Evolutionary conservation across 257 asterid species (phyloP).

Genomic region (Plectranthus barbatus): DNA sequence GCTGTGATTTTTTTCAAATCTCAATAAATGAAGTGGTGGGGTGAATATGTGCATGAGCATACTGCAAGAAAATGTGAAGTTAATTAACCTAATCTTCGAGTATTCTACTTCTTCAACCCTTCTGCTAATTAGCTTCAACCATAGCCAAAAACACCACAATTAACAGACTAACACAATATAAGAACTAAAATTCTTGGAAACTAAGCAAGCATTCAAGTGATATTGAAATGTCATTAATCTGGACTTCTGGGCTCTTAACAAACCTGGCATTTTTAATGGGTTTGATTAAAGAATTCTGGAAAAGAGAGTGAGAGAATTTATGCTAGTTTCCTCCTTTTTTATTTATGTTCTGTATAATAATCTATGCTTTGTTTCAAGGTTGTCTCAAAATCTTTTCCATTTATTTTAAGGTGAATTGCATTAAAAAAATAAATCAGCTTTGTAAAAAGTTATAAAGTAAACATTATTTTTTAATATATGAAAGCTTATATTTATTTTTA

Average conservation of each 20-base stretch:
- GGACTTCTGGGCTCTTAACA: constrained; percentile 8
- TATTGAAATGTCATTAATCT: background rate
- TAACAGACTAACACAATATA: background rate
- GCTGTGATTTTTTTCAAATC: background rate
- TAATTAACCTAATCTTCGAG: constrained; percentile 18
- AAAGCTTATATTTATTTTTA: no score
- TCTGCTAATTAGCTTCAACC: constrained; percentile 16
- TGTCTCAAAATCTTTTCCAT: background rate
- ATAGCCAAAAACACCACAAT: constrained; percentile 3
- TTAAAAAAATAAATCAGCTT: no score
- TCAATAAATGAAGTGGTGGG: constrained; percentile 11
- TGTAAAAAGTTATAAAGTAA: no score
- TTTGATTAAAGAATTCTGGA: constrained; percentile 10
- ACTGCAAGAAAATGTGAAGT: constrained; percentile 2
- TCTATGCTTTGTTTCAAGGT: background rate
- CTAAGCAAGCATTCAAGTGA: constrained; percentile 9
- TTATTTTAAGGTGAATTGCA: no score
- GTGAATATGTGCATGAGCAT: constrained; percentile 3
- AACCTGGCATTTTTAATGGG: constrained; percentile 4
- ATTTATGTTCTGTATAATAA: background rate
- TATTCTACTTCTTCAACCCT: constrained; percentile 20
- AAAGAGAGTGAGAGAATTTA: background rate
- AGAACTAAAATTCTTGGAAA: constrained; percentile 17
- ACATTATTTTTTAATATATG: no score
- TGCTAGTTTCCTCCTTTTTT: background rate